phyloP scores from a whole-genome alignment of 2,329 filamentous ascomycete genomes.

The Plenodomus tracheiphilus region DNA sequence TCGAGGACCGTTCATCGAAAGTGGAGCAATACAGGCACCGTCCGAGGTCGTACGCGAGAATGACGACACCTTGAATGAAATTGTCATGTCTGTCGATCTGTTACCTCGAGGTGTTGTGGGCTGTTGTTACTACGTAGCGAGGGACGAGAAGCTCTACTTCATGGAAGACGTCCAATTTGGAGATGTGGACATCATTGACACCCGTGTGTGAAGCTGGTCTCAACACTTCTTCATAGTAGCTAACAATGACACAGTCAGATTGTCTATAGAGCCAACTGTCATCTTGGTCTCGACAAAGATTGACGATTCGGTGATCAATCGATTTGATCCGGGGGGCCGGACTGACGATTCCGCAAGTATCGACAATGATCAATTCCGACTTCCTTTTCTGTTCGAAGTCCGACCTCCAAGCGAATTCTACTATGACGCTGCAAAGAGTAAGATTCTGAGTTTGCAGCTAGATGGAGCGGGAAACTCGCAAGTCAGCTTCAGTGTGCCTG shows the following conservation, averaged over 20 bases:
- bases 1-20: not conserved
- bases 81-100: conserved; percentile 81
- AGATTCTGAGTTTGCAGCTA: conserved; percentile 63
- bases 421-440: conserved; percentile 67
- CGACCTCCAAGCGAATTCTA: conserved; percentile 74
- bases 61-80: conserved; percentile 65
- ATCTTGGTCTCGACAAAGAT: conserved; percentile 61
- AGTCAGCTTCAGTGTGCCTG: conserved; percentile 65
- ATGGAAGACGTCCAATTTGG: conserved; percentile 75
- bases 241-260: conserved; percentile 53
- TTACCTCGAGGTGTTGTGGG: conserved; percentile 72
- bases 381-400: conserved; percentile 67
- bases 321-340: conserved; percentile 50
- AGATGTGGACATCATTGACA: conserved; percentile 63
- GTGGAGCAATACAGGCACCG: conserved; percentile 1
- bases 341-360: conserved; percentile 34
- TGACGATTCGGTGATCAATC: conserved; percentile 53
- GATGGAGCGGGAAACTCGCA: conserved; percentile 52
- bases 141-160: conserved; percentile 70
- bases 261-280: conserved; percentile 64
- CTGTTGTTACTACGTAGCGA: conserved; percentile 79
- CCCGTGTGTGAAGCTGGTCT: conserved; percentile 39
- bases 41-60: conserved; percentile 5
- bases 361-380: conserved; percentile 52
- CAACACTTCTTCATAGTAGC: not conserved